phyloP scores from a whole-genome alignment of 2,329 filamentous ascomycete genomes.

The Colletotrichum zoysiae region DNA sequence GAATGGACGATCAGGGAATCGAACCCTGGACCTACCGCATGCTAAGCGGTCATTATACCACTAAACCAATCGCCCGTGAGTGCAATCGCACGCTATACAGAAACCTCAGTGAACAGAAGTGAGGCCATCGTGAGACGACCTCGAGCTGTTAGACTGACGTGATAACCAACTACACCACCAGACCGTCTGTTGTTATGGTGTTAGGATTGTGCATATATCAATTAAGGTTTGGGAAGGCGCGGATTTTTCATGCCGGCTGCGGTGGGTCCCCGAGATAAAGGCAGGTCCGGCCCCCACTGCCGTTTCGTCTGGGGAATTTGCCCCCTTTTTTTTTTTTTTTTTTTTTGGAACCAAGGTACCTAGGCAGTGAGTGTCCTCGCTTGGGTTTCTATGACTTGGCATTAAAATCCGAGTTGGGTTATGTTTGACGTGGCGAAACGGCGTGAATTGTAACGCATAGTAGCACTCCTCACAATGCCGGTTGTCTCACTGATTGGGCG shows the following conservation, averaged over 20 bases:
- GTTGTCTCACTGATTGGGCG: no score
- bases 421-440: neutral
- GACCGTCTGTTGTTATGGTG: constrained; percentile 10
- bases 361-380: constrained; percentile 14
- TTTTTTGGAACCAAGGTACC: constrained; percentile 11
- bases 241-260: neutral
- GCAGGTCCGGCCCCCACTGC: neutral
- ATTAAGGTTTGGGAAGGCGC: neutral
- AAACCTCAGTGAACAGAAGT: no score
- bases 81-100: no score
- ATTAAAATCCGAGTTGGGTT: neutral
- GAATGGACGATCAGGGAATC: constrained; percentile 39
- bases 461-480: neutral
- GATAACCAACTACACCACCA: constrained; percentile 59
- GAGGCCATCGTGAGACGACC: no score
- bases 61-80: constrained; percentile 41
- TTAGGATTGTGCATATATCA: rapidly evolving
- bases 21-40: constrained; percentile 41
- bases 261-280: constrained; percentile 24
- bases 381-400: constrained; percentile 8
- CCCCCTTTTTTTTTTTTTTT: neutral
- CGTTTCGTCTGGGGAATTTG: constrained; percentile 20
- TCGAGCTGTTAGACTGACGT: constrained; percentile 60
- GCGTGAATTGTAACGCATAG: neutral
- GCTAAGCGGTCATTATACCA: constrained; percentile 42